These are phyloP conservation scores for Boletellus ananas DNA, from an alignment of 768 basidiomycete species.

Conservation along the genomic window DNA sequence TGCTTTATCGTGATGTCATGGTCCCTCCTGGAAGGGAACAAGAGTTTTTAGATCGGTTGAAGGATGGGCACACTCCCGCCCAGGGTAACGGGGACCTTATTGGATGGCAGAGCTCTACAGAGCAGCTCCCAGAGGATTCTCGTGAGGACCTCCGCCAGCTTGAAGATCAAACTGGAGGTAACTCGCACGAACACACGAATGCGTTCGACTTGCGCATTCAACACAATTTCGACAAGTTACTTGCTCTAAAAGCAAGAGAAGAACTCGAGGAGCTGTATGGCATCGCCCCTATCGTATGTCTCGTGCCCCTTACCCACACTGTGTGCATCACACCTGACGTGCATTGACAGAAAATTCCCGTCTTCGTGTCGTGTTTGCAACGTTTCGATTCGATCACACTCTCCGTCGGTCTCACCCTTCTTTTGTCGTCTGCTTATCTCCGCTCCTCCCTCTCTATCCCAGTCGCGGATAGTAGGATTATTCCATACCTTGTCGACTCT, in stretches of 20 bases:
- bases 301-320: not conserved
- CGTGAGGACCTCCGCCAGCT: constrained; percentile 16
- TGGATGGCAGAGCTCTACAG: constrained; percentile 9
- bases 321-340: constrained; percentile 1
- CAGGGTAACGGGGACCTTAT: constrained; percentile 9
- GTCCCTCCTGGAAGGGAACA: constrained; percentile 42
- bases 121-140: constrained; percentile 9
- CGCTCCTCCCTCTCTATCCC: constrained; percentile 45
- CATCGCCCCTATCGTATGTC: constrained; percentile 69
- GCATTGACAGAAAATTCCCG: constrained; percentile 59
- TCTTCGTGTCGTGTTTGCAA: constrained; percentile 74
- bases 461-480: constrained; percentile 12
- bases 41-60: constrained; percentile 35
- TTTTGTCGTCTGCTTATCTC: constrained; percentile 57
- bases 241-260: constrained; percentile 60
- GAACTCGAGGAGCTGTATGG: constrained; percentile 81
- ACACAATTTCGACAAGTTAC: constrained; percentile 60
- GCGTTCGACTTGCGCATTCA: constrained; percentile 46
- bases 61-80: constrained; percentile 7
- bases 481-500: constrained; percentile 20
- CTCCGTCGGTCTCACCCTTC: constrained; percentile 56
- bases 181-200: not conserved
- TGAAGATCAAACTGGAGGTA: constrained; percentile 16
- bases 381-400: constrained; percentile 71
- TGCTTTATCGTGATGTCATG: constrained; percentile 66